Base-by-base conservation (phyloP, 805 yeast species). In the Hanseniaspora occidentalis region DNA sequence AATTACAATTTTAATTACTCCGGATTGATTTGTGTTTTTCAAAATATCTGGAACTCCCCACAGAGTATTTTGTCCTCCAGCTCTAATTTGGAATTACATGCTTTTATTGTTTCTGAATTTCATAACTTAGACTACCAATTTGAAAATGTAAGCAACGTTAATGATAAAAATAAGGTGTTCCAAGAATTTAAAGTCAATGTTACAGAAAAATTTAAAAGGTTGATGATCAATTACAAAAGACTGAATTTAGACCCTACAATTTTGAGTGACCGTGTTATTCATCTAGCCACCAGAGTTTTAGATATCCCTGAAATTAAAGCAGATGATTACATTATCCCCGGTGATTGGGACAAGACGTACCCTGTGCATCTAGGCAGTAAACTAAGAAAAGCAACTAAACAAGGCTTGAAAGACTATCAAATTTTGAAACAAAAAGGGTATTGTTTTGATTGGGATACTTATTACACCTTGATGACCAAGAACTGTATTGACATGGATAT, bases 71-170 rank as follows among this genome's bases (percentile, higher is more conserved):
- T 50, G 17, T 49, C 49, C 25, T 52, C 51, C 21, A 52, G 55
- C 25, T 34, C 45, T 33, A 47, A 50, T 26, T 31, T 64, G 17
- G 59, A 62, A 27, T 38, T 63, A 6, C 58, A 58, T 43, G 52
- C 66, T 1, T 58, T 58, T 17, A 38, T 65, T 39, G 49, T 65
- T 8, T 47, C 60, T 9, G 65, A 58, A 47, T 52, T 65, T 24
- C 54, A 55, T 42, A 67, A 65, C 42, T 43, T 59, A 38, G 62
- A 60, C 35, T 51, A 54, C 33, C 52, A 53, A 37, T 56, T 53
- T 39, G 46, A 50, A 2, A 53, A 46, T 16, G 37, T 52, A 41
- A 10, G 29, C n/a, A 20, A 31, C 9, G 16, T 13, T 17, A 4
- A 14, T 6, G 31, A 37, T 10, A 54, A 50, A 16, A 46, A 52